Base-by-base conservation (phyloP, 352 stramenopile genomes). In the Globisporangium nodosum region DNA sequence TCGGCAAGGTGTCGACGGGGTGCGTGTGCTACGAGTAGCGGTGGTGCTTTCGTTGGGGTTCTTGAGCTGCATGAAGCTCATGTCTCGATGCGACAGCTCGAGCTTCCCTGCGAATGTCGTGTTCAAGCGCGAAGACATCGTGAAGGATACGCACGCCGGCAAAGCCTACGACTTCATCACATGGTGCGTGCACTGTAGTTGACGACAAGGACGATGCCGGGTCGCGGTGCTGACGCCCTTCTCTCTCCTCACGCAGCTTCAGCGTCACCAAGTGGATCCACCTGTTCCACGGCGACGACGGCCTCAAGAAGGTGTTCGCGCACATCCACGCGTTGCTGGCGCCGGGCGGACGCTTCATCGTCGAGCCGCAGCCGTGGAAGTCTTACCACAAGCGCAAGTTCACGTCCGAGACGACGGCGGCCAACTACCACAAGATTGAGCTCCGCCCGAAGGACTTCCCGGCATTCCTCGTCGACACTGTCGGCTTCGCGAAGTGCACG, bases 191-290 rank as follows among this genome's bases (percentile, higher is more conserved):
- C 37, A 8, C 35, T 40, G 6, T 15, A 8, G 35, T 15, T 8
- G 35, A 3, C 35, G 35, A 35, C 31, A 8, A 8, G 4, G 31
- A 35, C 31, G 31, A 8, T 40, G 35, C 0, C 12, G 8, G 35
- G 7, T 15, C 11, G 35, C 2, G 35, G 1, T 24, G 8, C 9
- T 39, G 49, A 8, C n/a, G 58, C 11, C 24, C n/a, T n/a, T 8
- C 12, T 18, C 48, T 3, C 20, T 50, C 18, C 55, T 18, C 63
- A 18, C 52, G 27, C 37, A 90, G 86, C 52, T 91, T 97, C 48
- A 95, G 84, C 49, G 83, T 96, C 55, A 92, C 86, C 11, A 97
- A 97, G 70, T 97, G 88, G 88, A 90, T 97, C 43, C 88, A 97
- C 56, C 68, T 97, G 43, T 88, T 93, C 60, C 77, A 90, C 42